Base-by-base conservation (phyloP, 75 land plant species). In the Sequoia sempervirens region DNA sequence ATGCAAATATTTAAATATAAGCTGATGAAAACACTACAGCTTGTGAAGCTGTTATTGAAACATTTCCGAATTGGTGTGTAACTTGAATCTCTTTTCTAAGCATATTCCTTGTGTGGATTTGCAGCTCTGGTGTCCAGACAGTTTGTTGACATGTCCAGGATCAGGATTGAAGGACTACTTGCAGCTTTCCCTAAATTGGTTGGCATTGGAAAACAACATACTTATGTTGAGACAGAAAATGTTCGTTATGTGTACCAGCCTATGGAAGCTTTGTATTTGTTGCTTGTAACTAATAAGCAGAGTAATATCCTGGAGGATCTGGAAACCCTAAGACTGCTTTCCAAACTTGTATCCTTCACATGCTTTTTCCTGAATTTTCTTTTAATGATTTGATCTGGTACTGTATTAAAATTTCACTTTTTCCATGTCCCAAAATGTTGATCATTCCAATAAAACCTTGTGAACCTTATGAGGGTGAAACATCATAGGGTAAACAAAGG, bases 221-320 rank as follows among this genome's bases (percentile, higher is more conserved):
- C 99, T 34, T 98, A 94, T 89, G 96, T 96, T 69, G 99, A 98
- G 88, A 94, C 96, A 76, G 98, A 98, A 58, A 98, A 96, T 88
- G 98, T 96, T 13, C 99, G 99, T 12, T 98, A 98, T 91, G 99
- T 98, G 46, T 98, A 98, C 86, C 99, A 96, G 88, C 99, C 99
- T 37, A 94, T 98, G 82, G 99, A 98, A 84, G 76, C 84, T 41
- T 70, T 98, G 15, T 98, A 92, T 82, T 82, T 98, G 88, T 82
- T 98, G 17, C 97, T 98, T 70, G 93, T 98, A 2, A 98, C 99
- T 75, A 98, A 94, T 83, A 98, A 94, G 86, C 98, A 98, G 86
- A 98, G 99, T 90, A 98, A 98, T 89, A 98, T 98, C 61, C 94
- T 98, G 80, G 99, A 98, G 86, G 99, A 98, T 90, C 89, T 96